A percentile compares a stretch with the other conserved stretches of the same genome.
phyloP scores from a whole-genome alignment of 768 basidiomycete species.

The Suillus americanus region DNA sequence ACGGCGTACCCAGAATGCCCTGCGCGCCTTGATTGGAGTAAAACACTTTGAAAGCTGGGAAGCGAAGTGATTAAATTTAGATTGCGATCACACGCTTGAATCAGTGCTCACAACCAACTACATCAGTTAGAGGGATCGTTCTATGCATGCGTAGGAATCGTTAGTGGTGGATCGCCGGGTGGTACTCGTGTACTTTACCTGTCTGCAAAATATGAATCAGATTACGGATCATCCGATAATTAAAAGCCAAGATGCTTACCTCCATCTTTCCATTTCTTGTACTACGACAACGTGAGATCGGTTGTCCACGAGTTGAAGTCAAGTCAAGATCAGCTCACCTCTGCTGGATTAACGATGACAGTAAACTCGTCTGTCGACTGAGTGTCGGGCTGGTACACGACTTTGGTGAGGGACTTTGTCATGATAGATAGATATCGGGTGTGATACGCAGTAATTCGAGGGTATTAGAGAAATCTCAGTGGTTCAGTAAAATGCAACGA shows the following conservation, averaged over 20 bases:
- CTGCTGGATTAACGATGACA: conserved; percentile 61
- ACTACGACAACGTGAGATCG: conserved; percentile 39
- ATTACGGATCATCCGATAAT: conserved; percentile 11
- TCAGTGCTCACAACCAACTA: conserved; percentile 72
- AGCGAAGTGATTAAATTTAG: not conserved
- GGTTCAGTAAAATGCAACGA: not conserved
- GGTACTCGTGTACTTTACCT: conserved; percentile 46
- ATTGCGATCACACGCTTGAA: not conserved
- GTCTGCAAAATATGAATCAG: conserved; percentile 43
- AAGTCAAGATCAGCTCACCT: conserved; percentile 45
- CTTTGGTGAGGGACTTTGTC: conserved; percentile 56
- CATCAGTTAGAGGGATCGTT: conserved; percentile 65
- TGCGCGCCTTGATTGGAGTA: conserved; percentile 73
- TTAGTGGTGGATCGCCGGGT: conserved; percentile 9
- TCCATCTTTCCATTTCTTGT: conserved; percentile 77
- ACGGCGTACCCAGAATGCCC: conserved; percentile 70
- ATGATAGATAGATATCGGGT: conserved; percentile 26
- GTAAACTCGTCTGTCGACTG: conserved; percentile 73
- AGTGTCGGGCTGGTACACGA: conserved; percentile 78
- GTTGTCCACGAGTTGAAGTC: conserved; percentile 10
- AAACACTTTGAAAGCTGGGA: conserved; percentile 68
- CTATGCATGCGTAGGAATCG: conserved; percentile 33
- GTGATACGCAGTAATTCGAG: conserved; percentile 9
- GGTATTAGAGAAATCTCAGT: conserved; percentile 14
- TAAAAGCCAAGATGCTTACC: conserved; percentile 44